phyloP scores from a whole-genome alignment of 192 early-diverging fungal genomes.

The Coemansia sp. region DNA sequence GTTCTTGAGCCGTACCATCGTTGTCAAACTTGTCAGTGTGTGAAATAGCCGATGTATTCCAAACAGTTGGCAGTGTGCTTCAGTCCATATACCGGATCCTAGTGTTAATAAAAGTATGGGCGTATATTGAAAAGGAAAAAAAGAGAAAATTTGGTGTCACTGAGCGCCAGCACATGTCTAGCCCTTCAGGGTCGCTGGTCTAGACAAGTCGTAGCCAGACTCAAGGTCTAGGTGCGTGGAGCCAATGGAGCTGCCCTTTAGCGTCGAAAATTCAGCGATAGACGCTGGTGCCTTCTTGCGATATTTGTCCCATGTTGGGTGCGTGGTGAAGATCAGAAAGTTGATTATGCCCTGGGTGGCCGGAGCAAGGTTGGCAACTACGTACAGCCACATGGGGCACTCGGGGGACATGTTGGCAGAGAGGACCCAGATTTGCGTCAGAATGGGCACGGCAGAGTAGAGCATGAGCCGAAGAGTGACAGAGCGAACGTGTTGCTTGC shows the following conservation, averaged over 20 bases:
- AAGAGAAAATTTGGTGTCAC: too few relatives aligned
- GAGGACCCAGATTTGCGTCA: constrained; percentile 41
- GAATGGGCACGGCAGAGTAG: constrained; percentile 29
- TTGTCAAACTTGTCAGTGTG: neutral
- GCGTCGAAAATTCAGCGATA: neutral
- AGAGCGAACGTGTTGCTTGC: constrained; percentile 7
- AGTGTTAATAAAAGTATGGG: too few relatives aligned
- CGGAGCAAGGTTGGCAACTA: constrained; percentile 44
- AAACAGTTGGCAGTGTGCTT: too few relatives aligned
- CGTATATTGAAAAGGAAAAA: too few relatives aligned
- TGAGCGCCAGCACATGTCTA: too few relatives aligned
- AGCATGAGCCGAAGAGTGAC: constrained; percentile 16
- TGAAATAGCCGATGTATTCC: neutral
- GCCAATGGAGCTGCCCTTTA: neutral
- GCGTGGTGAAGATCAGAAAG: constrained; percentile 20
- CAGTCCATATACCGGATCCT: too few relatives aligned
- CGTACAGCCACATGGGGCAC: constrained; percentile 43
- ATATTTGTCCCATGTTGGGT: constrained; percentile 24
- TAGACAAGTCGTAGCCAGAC: neutral
- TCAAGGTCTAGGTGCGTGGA: neutral
- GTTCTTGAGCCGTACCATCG: constrained; percentile 51
- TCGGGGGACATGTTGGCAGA: constrained; percentile 27
- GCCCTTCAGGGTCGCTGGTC: neutral
- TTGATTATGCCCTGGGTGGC: constrained; percentile 43
- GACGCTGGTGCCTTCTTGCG: neutral